A percentile compares a stretch with the other conserved stretches of the same genome.
These are phyloP conservation scores for Immersiella caudata DNA, from an alignment of 495 filamentous ascomycete genomes.

Conservation along the genomic window DNA sequence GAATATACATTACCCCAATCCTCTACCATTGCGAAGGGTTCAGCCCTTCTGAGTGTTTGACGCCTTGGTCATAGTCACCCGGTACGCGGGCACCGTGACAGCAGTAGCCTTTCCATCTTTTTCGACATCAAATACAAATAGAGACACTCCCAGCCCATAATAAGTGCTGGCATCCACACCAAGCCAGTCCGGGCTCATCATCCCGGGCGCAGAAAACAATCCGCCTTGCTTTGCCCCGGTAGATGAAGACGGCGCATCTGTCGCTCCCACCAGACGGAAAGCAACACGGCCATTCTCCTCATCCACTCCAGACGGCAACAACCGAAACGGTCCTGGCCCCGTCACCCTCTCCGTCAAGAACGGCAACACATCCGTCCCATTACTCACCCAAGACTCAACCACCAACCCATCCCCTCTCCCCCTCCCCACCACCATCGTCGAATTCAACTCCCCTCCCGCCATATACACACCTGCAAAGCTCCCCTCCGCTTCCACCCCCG, in stretches of 20 bases:
- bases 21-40: too few relatives aligned
- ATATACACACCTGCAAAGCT: constrained; percentile 39
- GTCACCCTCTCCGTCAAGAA: not conserved
- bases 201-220: constrained; percentile 28
- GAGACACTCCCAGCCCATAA: constrained; percentile 31
- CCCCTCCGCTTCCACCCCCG: constrained; percentile 32
- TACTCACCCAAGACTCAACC: constrained; percentile 40
- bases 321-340: constrained; percentile 23
- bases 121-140: constrained; percentile 45
- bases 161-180: constrained; percentile 33
- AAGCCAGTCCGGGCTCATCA: constrained; percentile 23
- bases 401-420: constrained; percentile 33
- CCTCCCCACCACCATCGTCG: constrained; percentile 39
- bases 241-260: constrained; percentile 1
- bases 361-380: constrained; percentile 41
- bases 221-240: constrained; percentile 12
- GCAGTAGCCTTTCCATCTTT: constrained; percentile 35
- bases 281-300: constrained; percentile 33
- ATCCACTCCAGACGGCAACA: constrained; percentile 38
- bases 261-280: constrained; percentile 29
- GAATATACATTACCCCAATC: too few relatives aligned
- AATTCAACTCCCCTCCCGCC: constrained; percentile 29
- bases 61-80: constrained; percentile 32
- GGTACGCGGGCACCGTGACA: constrained; percentile 31
- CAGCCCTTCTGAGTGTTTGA: too few relatives aligned